A percentile compares a stretch with the other conserved stretches of the same genome.
phyloP scores from a whole-genome alignment of 2,329 filamentous ascomycete genomes.

The Colletotrichum limetticola region DNA sequence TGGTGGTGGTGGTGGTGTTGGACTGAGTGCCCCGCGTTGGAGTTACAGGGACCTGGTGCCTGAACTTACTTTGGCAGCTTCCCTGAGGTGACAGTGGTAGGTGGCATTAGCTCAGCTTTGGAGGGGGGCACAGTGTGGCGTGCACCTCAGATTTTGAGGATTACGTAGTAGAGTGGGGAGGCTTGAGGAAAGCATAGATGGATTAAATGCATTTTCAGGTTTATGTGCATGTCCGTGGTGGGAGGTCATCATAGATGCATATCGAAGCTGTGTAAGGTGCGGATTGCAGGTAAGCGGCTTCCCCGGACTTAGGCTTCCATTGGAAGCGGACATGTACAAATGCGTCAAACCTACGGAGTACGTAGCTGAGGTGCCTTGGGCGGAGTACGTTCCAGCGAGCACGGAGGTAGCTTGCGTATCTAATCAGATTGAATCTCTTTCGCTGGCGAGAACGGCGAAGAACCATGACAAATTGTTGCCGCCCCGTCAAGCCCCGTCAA shows the following conservation, averaged over 20 bases:
- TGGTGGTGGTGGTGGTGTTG: not conserved
- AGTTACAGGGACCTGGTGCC: not conserved
- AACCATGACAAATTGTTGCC: conserved; percentile 23
- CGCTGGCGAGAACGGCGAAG: not conserved
- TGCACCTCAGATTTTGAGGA: not conserved
- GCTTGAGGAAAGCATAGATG: not conserved
- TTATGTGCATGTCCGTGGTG: not conserved
- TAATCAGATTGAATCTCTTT: conserved; percentile 33
- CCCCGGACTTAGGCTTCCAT: not conserved
- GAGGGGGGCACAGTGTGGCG: conserved; percentile 1
- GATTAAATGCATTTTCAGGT: not conserved
- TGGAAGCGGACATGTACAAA: conserved; percentile 3
- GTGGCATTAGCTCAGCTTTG: conserved; percentile 11
- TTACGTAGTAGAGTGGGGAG: conserved; percentile 21
- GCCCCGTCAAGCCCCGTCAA: not conserved
- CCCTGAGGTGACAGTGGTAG: not conserved
- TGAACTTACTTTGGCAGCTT: conserved; percentile 9
- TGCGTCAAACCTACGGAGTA: not conserved
- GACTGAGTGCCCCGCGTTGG: conserved; percentile 4
- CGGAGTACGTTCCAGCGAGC: not conserved
- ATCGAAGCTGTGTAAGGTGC: too few relatives aligned
- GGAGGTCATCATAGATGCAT: not conserved
- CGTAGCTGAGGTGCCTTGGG: too few relatives aligned
- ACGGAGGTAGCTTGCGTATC: conserved; percentile 10
- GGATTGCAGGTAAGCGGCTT: not conserved